Evolutionary conservation across 2,329 filamentous ascomycete genomes (phyloP).

Genomic region (Achaetomium macrosporum): DNA sequence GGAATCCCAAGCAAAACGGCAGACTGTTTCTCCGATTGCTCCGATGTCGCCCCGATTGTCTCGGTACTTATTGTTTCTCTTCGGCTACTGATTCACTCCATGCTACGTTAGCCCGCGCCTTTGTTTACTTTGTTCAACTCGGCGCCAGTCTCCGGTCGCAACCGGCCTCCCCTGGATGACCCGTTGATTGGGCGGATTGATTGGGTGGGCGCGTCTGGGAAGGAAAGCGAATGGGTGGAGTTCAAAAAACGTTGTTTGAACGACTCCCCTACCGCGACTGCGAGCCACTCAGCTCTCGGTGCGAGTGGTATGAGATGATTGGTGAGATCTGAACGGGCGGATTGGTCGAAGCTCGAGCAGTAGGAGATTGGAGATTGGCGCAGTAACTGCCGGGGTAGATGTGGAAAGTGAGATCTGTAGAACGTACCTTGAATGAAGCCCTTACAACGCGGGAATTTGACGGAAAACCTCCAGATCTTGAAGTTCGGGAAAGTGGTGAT

Average conservation of each 20-base stretch:
- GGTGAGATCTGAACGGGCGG: slow-evolving; percentile 24
- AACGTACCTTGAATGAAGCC: slow-evolving; percentile 18
- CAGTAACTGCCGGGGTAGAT: slow-evolving; percentile 1
- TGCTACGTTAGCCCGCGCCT: slow-evolving; percentile 13
- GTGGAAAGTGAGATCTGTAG: background rate
- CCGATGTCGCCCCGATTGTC: slow-evolving; percentile 4
- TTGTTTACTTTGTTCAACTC: slow-evolving; percentile 26
- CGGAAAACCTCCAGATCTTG: slow-evolving; percentile 5
- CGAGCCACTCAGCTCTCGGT: slow-evolving; percentile 29
- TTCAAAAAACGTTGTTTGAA: slow-evolving; percentile 25
- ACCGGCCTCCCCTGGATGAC: slow-evolving; percentile 15
- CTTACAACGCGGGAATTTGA: slow-evolving; percentile 9
- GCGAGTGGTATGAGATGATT: slow-evolving; percentile 29
- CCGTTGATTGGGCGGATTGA: slow-evolving; percentile 28
- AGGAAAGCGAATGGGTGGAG: slow-evolving; percentile 29
- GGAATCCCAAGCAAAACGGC: background rate
- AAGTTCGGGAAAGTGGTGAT: slow-evolving; percentile 20
- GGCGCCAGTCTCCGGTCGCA: slow-evolving; percentile 17
- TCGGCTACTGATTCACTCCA: slow-evolving; percentile 4
- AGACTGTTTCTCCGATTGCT: background rate
- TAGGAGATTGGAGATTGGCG: slow-evolving; percentile 1
- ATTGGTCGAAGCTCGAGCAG: slow-evolving; percentile 14
- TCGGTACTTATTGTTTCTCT: slow-evolving; percentile 3
- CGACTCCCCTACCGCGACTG: slow-evolving; percentile 19
- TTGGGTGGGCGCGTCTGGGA: slow-evolving; percentile 21